Evolutionary conservation across 345 rosid genomes (phyloP).

Genomic region (Eucalyptus cloeziana): DNA sequence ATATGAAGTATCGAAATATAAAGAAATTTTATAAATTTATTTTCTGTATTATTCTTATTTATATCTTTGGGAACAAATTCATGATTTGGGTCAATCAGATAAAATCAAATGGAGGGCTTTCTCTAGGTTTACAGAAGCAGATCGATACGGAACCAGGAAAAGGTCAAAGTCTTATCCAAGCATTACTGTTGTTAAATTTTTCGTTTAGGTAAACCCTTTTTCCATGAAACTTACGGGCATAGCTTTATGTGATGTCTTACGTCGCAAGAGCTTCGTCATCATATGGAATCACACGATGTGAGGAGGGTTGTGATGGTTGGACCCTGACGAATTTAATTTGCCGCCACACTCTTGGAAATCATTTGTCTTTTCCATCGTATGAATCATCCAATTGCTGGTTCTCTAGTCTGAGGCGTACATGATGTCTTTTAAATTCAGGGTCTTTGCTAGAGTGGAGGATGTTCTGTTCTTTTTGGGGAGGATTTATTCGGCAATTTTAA

Average conservation of each 20-base stretch:
- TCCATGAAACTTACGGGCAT: neutral
- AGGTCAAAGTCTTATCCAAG: neutral
- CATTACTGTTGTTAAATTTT: neutral
- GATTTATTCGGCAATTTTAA: neutral
- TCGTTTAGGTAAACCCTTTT: neutral
- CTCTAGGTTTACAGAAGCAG: neutral
- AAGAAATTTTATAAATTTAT: too few species aligned
- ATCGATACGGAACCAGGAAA: neutral
- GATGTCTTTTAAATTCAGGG: neutral
- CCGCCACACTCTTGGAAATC: neutral
- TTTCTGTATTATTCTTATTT: neutral
- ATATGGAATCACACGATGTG: neutral
- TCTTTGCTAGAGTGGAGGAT: neutral
- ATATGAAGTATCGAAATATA: neutral
- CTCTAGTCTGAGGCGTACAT: neutral
- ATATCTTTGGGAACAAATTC: neutral
- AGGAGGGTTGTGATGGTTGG: neutral
- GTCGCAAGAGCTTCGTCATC: neutral
- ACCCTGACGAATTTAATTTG: neutral
- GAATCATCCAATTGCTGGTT: neutral
- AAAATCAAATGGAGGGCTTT: neutral
- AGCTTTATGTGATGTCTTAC: neutral
- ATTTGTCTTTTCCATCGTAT: neutral
- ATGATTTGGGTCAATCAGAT: neutral
- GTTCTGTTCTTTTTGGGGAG: neutral